A percentile compares a stretch with the other conserved stretches of the same genome.
Evolutionary conservation across 75 land plant genomes (phyloP).

Genomic region (Sequoia sempervirens): DNA sequence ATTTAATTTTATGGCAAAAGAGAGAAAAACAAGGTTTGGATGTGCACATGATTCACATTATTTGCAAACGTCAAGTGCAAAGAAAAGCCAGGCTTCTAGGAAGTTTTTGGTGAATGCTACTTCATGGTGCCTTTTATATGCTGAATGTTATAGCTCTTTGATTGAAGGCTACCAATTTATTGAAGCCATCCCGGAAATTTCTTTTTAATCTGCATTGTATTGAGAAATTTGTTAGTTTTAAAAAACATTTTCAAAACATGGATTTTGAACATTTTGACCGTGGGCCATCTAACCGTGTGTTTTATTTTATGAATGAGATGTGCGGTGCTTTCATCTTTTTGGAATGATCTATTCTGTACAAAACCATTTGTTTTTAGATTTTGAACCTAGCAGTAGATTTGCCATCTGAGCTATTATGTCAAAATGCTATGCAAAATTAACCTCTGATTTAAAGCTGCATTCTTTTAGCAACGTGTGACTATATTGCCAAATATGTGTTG

Average conservation of each 20-base stretch:
- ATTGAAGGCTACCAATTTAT: neutral
- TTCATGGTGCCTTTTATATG: neutral
- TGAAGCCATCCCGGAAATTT: neutral
- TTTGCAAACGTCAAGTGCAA: neutral
- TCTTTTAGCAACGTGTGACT: neutral
- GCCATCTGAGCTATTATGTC: neutral
- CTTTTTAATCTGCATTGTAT: neutral
- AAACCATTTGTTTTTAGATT: neutral
- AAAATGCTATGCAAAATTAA: neutral
- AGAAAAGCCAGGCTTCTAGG: neutral
- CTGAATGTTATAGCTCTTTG: neutral
- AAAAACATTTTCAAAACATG: neutral
- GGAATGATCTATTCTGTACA: neutral
- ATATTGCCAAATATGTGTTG: neutral
- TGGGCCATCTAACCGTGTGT: neutral
- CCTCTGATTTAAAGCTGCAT: neutral
- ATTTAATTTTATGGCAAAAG: neutral
- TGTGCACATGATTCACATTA: neutral
- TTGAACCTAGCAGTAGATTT: neutral
- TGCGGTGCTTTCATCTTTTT: neutral
- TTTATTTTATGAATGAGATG: neutral
- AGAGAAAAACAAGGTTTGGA: neutral
- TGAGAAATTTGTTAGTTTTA: neutral
- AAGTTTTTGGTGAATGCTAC: neutral
- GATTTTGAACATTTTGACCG: neutral